Conservation (phyloP, 2,329 filamentous ascomycete species). For the Macroventuria anomochaeta region DNA sequence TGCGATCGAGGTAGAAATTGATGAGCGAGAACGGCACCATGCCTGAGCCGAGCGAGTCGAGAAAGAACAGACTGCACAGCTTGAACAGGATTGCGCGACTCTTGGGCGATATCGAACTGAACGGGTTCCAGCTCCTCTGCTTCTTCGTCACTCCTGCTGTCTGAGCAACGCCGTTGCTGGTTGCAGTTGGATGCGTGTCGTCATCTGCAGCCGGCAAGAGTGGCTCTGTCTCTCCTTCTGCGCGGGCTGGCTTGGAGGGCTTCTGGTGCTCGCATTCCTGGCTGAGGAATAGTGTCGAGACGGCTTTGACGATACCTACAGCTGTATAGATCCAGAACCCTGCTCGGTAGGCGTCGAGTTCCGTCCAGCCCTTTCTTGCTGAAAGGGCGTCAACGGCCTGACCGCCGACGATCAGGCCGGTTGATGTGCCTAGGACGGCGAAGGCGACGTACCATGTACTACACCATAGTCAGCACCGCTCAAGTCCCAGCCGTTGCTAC, state of each 20-base stretch:
- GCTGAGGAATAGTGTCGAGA: conserved; percentile 50
- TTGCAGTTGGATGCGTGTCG: background rate
- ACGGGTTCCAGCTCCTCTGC: conserved; percentile 28
- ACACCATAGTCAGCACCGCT: background rate
- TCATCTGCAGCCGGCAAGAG: conserved; percentile 25
- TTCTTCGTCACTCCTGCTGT: background rate
- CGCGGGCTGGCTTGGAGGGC: background rate
- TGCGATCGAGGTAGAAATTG: conserved; percentile 65
- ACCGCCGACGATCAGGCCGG: conserved; percentile 45
- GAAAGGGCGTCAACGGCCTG: conserved; percentile 46
- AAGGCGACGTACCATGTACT: conserved; percentile 50
- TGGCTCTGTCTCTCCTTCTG: conserved; percentile 27
- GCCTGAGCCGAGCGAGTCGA: conserved; percentile 75
- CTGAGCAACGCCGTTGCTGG: background rate
- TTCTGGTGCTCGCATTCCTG: conserved; percentile 44
- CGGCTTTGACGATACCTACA: conserved; percentile 49
- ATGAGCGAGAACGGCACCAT: conserved; percentile 61
- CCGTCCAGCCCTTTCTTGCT: conserved; percentile 42
- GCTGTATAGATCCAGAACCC: conserved; percentile 54
- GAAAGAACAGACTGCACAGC: conserved; percentile 70
- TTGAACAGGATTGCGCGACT: conserved; percentile 63
- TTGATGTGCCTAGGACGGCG: conserved; percentile 47
- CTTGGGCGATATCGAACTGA: conserved; percentile 65
- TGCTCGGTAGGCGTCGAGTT: conserved; percentile 48
- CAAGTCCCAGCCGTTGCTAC: background rate